Percentiles rank a stretch among this genome's conserved stretches.
phyloP scores from a whole-genome alignment of 345 rosid genomes.

The Lumnitzera racemosa region DNA sequence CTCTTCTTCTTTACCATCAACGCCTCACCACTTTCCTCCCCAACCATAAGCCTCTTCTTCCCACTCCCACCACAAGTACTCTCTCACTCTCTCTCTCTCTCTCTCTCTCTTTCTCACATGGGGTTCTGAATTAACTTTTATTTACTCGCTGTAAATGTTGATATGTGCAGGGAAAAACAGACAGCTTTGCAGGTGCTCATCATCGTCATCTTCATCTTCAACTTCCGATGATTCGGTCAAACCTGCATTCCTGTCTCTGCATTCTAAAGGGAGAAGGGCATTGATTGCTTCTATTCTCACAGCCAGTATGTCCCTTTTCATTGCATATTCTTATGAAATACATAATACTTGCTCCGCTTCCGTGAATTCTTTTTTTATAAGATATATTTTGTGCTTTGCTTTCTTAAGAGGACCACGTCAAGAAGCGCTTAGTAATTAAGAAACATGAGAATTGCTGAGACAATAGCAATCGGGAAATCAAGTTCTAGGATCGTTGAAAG shows the following conservation, averaged over 20 bases:
- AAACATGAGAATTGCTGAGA: too few species aligned
- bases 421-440: too few species aligned
- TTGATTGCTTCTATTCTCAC: constrained; percentile 50
- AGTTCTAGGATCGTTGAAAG: too few species aligned
- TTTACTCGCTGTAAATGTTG: not conserved
- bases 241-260: constrained; percentile 14
- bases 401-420: too few species aligned
- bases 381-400: not conserved
- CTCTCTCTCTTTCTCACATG: not conserved
- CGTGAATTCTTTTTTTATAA: not conserved
- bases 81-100: not conserved
- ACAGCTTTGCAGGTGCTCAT: constrained; percentile 32
- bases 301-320: constrained; percentile 30
- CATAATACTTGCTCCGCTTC: not conserved
- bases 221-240: constrained; percentile 14
- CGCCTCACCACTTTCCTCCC: constrained; percentile 17
- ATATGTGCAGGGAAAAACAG: constrained; percentile 30
- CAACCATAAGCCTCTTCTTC: constrained; percentile 18
- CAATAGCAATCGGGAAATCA: too few species aligned
- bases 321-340: not conserved
- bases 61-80: constrained; percentile 12
- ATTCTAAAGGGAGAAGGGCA: constrained; percentile 45
- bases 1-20: constrained; percentile 28
- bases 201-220: constrained; percentile 21
- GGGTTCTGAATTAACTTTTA: not conserved